phyloP scores from a whole-genome alignment of 179 eudicot genomes.

The Actinidia chinensis region DNA sequence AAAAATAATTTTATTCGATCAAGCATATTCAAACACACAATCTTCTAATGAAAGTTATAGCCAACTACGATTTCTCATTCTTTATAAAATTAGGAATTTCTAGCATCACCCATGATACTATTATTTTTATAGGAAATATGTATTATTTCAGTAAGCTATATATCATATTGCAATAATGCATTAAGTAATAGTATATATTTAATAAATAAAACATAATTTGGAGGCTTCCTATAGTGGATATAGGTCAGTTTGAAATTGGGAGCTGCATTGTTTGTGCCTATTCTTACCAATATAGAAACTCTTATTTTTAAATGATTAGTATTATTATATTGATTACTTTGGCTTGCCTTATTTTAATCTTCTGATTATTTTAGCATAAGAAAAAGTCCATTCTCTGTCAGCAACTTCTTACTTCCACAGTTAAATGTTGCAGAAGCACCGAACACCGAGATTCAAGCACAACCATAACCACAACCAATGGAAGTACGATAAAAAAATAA shows the following conservation, averaged over 20 bases:
- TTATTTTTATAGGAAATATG: not conserved
- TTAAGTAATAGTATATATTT: too few relatives aligned
- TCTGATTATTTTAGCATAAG: not conserved
- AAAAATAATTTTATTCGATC: not conserved
- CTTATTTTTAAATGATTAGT: not conserved
- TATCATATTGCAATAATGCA: too few relatives aligned
- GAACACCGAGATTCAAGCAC: too few relatives aligned
- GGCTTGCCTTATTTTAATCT: not conserved
- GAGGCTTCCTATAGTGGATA: not conserved
- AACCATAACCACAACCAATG: too few relatives aligned
- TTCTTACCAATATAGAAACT: not conserved
- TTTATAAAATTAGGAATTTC: not conserved
- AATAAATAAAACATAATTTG: not conserved
- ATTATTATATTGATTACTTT: not conserved
- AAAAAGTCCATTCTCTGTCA: conserved; percentile 1
- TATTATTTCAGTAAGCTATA: not conserved
- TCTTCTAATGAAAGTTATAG: not conserved
- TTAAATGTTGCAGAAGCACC: not conserved
- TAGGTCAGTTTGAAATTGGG: not conserved
- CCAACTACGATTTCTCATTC: not conserved
- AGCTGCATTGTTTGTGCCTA: not conserved
- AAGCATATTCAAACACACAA: not conserved
- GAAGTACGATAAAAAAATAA: too few relatives aligned
- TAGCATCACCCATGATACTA: not conserved
- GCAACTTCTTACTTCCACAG: not conserved